Evolutionary conservation across 345 rosid species (phyloP).

Genomic region (Atalantia buxifolia): DNA sequence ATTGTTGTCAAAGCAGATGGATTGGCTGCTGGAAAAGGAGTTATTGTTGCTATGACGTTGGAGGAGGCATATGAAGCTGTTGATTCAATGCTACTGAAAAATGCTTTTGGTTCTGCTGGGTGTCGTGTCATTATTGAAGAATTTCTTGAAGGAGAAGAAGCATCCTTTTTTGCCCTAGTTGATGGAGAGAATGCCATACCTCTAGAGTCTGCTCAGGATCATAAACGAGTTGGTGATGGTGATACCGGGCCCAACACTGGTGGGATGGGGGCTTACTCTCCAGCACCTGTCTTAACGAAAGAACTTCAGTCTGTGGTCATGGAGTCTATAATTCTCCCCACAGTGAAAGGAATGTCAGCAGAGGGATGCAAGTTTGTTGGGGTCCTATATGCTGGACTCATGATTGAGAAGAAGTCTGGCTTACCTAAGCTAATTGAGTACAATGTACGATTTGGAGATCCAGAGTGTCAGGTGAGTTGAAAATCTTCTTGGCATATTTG

Average conservation of each 20-base stretch:
- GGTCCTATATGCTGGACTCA: slow-evolving; percentile 86
- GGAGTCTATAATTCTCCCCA: slow-evolving; percentile 82
- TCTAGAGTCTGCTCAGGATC: slow-evolving; percentile 93
- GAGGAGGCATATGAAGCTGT: slow-evolving; percentile 89
- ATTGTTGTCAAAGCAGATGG: slow-evolving; percentile 75
- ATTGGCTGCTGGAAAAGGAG: slow-evolving; percentile 98
- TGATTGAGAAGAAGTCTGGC: slow-evolving; percentile 92
- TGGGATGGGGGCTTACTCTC: slow-evolving; percentile 97
- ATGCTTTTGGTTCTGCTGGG: slow-evolving; percentile 87
- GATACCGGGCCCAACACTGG: slow-evolving; percentile 97
- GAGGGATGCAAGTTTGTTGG: slow-evolving; percentile 95
- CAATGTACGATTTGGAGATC: slow-evolving; percentile 98
- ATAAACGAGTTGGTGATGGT: slow-evolving; percentile 96
- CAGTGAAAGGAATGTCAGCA: slow-evolving; percentile 86
- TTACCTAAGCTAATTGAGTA: slow-evolving; percentile 95
- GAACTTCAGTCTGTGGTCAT: slow-evolving; percentile 70
- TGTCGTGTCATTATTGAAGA: slow-evolving; percentile 73
- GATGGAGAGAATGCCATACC: slow-evolving; percentile 95
- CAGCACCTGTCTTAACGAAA: slow-evolving; percentile 77
- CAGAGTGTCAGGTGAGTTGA: slow-evolving; percentile 85
- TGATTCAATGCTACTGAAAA: slow-evolving; percentile 78
- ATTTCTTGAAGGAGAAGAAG: slow-evolving; percentile 92
- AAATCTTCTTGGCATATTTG: not conserved
- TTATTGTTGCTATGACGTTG: slow-evolving; percentile 67
- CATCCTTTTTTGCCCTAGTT: slow-evolving; percentile 86